Evolutionary conservation across 73 alveolate species (phyloP), one percentile per base, ranked within the genome.

Genomic region (Paramecium tetraurelia): DNA sequence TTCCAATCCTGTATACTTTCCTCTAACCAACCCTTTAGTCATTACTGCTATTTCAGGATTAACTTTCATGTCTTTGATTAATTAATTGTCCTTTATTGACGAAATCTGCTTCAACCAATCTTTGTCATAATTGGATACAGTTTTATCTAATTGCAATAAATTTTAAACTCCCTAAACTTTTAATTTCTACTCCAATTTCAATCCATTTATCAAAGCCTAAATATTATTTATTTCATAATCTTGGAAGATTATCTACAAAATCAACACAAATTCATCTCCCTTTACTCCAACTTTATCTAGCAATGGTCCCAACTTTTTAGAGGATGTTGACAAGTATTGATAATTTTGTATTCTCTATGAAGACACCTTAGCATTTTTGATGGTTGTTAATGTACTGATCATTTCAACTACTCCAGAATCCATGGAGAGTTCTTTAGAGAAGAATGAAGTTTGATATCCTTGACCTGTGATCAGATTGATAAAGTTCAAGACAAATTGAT

Each of bases 381-480:
- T 80, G 4, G 48, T 12, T 21, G 57, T 80, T 18, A 80, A 12
- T 41, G 72, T 80, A 24, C 90, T 80, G 14, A 80, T 48, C 41
- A 80, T n/a, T 48, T 22, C 35, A 24, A 41, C 70, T 4, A 80
- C 38, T 31, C 57, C 90, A 80, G 46, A 31, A 46, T 80, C 90
- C 24, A 80, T 22, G 3, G 43, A 14, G 14, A 80, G 44, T 80
- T 80, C 90, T 80, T 80, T 80, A 3, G 90, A 40, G 16, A 80
- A 80, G 72, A 80, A 80, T 3, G 90, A 80, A 2, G 90, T 44
- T 80, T 80, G 18, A 80, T 80, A 80, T 10, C 41, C 75, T 41
- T 40, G 11, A 10, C 75, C 70, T 44, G 90, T 80, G 20, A 80
- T 80, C 18, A 80, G 24, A 46, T 80, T 80, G 12, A 80, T 80